phyloP scores from a whole-genome alignment of 345 rosid genomes.

The Mangifera indica region DNA sequence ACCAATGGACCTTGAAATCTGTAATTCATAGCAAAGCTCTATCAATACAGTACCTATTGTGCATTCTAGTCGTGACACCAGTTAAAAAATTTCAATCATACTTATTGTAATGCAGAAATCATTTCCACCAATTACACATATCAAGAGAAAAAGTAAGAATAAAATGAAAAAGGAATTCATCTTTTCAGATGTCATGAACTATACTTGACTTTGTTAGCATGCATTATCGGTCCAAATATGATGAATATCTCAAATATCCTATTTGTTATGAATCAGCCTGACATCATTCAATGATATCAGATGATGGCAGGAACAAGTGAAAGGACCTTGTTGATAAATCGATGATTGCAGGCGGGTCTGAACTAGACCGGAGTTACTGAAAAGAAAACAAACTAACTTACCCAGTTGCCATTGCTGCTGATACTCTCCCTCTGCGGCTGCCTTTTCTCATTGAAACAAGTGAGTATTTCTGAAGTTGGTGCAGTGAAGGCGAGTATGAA shows the following conservation, averaged over 20 bases:
- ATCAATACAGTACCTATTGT: conserved; percentile 11
- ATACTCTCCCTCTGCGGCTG: too few relatives aligned
- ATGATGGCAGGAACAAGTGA: too few relatives aligned
- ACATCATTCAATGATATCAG: background rate
- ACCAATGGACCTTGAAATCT: conserved; percentile 93
- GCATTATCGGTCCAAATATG: background rate
- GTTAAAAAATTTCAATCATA: background rate
- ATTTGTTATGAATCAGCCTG: background rate
- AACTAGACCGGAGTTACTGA: too few relatives aligned
- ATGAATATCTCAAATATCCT: background rate
- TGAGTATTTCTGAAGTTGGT: too few relatives aligned
- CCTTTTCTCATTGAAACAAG: too few relatives aligned
- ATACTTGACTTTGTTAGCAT: background rate
- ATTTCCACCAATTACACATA: background rate
- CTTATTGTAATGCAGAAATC: background rate
- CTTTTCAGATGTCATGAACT: background rate
- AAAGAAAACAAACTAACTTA: too few relatives aligned
- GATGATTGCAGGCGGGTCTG: too few relatives aligned
- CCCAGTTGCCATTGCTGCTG: too few relatives aligned
- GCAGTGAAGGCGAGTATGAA: too few relatives aligned
- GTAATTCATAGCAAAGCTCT: conserved; percentile 20
- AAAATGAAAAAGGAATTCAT: background rate
- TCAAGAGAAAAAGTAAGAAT: background rate
- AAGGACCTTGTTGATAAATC: too few relatives aligned
- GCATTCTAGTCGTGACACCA: background rate